These are phyloP conservation scores for Chondrostereum purpureum DNA, from an alignment of 1,284 basidiomycete species.

Conservation along the genomic window DNA sequence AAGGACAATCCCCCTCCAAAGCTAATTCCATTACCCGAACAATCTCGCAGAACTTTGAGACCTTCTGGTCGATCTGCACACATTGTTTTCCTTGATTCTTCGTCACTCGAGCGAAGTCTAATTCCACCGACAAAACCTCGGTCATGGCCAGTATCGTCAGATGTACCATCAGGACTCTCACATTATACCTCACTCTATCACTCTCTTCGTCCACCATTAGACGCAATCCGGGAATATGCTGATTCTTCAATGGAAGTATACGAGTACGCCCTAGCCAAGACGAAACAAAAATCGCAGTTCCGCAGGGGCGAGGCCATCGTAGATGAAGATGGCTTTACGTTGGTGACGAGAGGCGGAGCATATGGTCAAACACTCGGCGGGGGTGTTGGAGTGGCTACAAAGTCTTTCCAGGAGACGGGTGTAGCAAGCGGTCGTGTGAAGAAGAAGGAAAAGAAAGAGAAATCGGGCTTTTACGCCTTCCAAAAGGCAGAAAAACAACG, in stretches of 20 bases:
- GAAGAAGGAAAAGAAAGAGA: constrained; percentile 67
- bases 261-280: constrained; percentile 64
- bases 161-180: constrained; percentile 58
- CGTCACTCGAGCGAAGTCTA: constrained; percentile 64
- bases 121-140: constrained; percentile 40
- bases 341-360: constrained; percentile 82
- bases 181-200: constrained; percentile 65
- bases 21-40: constrained; percentile 49
- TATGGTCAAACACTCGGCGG: constrained; percentile 83
- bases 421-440: constrained; percentile 42
- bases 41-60: constrained; percentile 50
- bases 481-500: constrained; percentile 84
- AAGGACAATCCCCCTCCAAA: constrained; percentile 35
- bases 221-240: constrained; percentile 65
- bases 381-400: constrained; percentile 72
- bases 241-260: constrained; percentile 70
- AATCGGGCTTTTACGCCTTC: constrained; percentile 80
- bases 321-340: constrained; percentile 88
- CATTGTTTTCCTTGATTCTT: constrained; percentile 71
- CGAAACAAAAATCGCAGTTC: constrained; percentile 61
- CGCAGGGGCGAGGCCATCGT: constrained; percentile 78
- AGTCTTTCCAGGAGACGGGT: constrained; percentile 59
- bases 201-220: constrained; percentile 64
- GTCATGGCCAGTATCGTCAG: constrained; percentile 50
- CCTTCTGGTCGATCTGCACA: constrained; percentile 65